Conservation (phyloP, 1,284 basidiomycete species). For the Pseudozyma sp. region DNA sequence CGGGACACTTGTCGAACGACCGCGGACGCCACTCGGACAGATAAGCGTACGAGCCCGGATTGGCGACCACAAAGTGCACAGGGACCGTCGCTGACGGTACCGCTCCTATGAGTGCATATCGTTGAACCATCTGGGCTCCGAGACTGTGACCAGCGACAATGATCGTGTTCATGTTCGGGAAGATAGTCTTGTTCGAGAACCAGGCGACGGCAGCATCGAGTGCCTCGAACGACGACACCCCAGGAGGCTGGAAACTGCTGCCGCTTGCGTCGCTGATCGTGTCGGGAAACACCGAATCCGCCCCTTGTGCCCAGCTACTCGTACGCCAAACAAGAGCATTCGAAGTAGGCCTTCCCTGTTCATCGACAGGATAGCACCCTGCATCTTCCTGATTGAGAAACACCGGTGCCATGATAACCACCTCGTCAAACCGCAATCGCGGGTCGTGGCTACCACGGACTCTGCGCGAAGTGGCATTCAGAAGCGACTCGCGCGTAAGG, state of each 20-base stretch:
- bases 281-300: slow-evolving; percentile 41
- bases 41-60: slow-evolving; percentile 55
- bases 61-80: slow-evolving; percentile 58
- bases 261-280: slow-evolving; percentile 20
- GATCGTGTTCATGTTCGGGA: slow-evolving; percentile 53
- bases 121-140: slow-evolving; percentile 52
- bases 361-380: slow-evolving; percentile 39
- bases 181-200: slow-evolving; percentile 42
- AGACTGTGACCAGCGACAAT: slow-evolving; percentile 52
- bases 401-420: slow-evolving; percentile 54
- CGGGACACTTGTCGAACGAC: slow-evolving; percentile 20
- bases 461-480: slow-evolving; percentile 44
- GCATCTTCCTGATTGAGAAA: slow-evolving; percentile 53
- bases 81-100: slow-evolving; percentile 41
- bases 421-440: slow-evolving; percentile 38
- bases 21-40: slow-evolving; percentile 35
- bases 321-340: slow-evolving; percentile 44
- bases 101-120: slow-evolving; percentile 50
- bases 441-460: slow-evolving; percentile 19
- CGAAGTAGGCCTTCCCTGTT: slow-evolving; percentile 19
- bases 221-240: slow-evolving; percentile 49
- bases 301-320: slow-evolving; percentile 46
- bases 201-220: slow-evolving; percentile 38
- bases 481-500: slow-evolving; percentile 38
- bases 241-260: slow-evolving; percentile 17